Evolutionary conservation across 192 early-diverging fungal species (phyloP), one percentile per base, ranked within the genome.

Genomic region (Kappamyces sp.): DNA sequence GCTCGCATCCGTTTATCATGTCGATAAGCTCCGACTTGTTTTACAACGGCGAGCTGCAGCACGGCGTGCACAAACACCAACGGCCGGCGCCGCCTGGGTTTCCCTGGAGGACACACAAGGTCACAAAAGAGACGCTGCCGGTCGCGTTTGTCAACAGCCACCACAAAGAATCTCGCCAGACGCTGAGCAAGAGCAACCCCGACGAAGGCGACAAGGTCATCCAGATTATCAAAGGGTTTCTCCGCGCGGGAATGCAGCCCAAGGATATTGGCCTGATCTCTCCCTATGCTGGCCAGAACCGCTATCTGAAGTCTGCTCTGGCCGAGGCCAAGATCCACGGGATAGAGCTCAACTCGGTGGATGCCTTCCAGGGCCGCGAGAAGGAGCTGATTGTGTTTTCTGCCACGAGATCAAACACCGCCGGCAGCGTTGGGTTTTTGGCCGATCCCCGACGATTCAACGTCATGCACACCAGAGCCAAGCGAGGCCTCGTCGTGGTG

Each of bases 401-500:
- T 4, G 37, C 39, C 5, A 45, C 43, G 6, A 8, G 55, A 45
- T 57, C 55, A 4, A 57, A 57, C 45, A 39, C 35, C 39, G n/a
- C 11, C 46, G 34, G 41, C 12, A 45, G 31, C 55, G 12, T 57
- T 39, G 55, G 60, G 53, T 94, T 94, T 69, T 73, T 94, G 64
- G 91, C 82, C 59, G 91, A 94, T 46, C 91, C 91, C 15, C 78
- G 91, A n/a, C 86, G 91, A 45, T 72, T 94, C 36, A 94, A 94
- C 55, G 91, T 94, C 2, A 91, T 91, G 4, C 70, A 93, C 46
- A 94, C 91, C 1, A 78, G 91, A 53, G 60, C 91, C 14, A 88
- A 88, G 49, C 91, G 88, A 62, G 91, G 91, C 47, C 63, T 93
- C 29, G 84, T 93, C 35, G 84, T 94, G 39, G 75, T 94, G 5